These are phyloP conservation scores for Ogataea pini DNA, from an alignment of 805 yeast genomes.

Conservation along the genomic window DNA sequence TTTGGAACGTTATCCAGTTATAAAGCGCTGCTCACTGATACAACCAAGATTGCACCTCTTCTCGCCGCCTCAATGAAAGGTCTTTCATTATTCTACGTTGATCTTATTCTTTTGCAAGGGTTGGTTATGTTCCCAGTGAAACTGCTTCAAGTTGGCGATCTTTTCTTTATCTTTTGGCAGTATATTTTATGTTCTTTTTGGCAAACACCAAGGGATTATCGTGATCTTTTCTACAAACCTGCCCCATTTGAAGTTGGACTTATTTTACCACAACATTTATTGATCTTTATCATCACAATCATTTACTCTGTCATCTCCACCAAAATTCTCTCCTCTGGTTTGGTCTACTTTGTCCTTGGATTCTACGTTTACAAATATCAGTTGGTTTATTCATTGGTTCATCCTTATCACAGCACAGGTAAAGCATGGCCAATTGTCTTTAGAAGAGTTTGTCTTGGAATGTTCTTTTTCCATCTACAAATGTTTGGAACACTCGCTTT, in stretches of 20 bases:
- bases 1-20: constrained; percentile 65
- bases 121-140: constrained; percentile 62
- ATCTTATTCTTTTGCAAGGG: constrained; percentile 70
- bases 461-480: constrained; percentile 57
- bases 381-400: constrained; percentile 59
- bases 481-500: constrained; percentile 65
- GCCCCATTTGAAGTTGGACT: constrained; percentile 62
- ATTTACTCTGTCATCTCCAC: constrained; percentile 63
- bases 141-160: constrained; percentile 56
- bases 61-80: constrained; percentile 54
- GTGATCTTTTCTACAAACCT: constrained; percentile 55
- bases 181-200: constrained; percentile 37
- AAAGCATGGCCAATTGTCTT: constrained; percentile 68
- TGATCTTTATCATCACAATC: constrained; percentile 58
- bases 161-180: constrained; percentile 46
- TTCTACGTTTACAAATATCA: constrained; percentile 64
- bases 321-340: constrained; percentile 58
- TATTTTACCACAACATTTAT: constrained; percentile 60
- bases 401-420: constrained; percentile 66
- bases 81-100: constrained; percentile 55
- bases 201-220: constrained; percentile 53
- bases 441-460: constrained; percentile 54
- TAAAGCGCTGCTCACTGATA: constrained; percentile 56
- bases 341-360: constrained; percentile 56
- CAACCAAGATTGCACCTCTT: constrained; percentile 58